Percentiles rank a stretch among this genome's conserved stretches.
These are phyloP conservation scores for Sanghuangporus weigelae DNA, from an alignment of 1,284 basidiomycete genomes.

Conservation along the genomic window DNA sequence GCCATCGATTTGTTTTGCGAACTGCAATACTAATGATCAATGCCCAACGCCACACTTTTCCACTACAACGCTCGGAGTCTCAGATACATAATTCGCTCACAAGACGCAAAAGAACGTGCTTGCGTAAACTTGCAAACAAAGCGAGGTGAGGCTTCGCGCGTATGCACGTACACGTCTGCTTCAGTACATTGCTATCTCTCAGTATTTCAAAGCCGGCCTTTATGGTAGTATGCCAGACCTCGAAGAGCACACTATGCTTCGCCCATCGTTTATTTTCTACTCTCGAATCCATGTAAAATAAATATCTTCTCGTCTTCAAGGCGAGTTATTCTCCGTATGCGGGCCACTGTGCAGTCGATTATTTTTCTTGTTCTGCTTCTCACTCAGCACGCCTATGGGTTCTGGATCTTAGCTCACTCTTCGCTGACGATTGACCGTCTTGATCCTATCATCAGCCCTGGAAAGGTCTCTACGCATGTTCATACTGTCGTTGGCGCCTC, in stretches of 20 bases:
- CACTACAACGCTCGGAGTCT: too few species aligned
- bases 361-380: background rate
- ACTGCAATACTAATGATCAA: too few species aligned
- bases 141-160: too few species aligned
- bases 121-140: too few species aligned
- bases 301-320: background rate
- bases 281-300: background rate
- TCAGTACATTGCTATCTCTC: background rate
- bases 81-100: too few species aligned
- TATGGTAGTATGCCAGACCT: background rate
- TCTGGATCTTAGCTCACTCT: constrained; percentile 6
- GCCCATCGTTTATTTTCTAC: background rate
- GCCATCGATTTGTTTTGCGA: too few species aligned
- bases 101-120: too few species aligned
- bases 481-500: constrained; percentile 40
- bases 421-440: constrained; percentile 34
- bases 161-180: too few species aligned
- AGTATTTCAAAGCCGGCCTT: background rate
- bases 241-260: background rate
- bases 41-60: too few species aligned
- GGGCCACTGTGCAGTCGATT: background rate
- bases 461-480: constrained; percentile 34
- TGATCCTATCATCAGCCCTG: constrained; percentile 37
- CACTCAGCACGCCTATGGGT: background rate
- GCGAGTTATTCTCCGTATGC: too few species aligned